A percentile compares a stretch with the other conserved stretches of the same genome.
Conservation (phyloP, 2,329 filamentous ascomycete species). For the Myriosclerotinia duriaeana region DNA sequence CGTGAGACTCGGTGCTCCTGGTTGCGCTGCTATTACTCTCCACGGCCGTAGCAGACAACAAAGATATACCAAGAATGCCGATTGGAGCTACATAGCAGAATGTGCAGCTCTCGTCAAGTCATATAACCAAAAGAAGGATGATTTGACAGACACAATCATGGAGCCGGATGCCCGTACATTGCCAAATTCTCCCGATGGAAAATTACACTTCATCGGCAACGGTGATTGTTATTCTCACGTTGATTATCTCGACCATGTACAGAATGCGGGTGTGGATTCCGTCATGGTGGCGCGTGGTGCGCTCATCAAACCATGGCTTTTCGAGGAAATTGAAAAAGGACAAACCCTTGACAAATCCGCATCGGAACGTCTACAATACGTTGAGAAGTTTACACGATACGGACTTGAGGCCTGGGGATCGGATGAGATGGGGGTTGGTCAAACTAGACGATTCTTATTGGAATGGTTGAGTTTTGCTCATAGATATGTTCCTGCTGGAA, state of each 20-base stretch:
- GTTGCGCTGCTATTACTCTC: slow-evolving; percentile 91
- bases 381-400: slow-evolving; percentile 87
- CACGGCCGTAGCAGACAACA: slow-evolving; percentile 93
- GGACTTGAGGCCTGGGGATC: slow-evolving; percentile 94
- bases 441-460: slow-evolving; percentile 85
- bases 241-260: slow-evolving; percentile 79
- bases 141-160: slow-evolving; percentile 69
- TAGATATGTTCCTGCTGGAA: slow-evolving; percentile 85
- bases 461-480: slow-evolving; percentile 95
- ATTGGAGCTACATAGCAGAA: slow-evolving; percentile 93
- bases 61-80: slow-evolving; percentile 86
- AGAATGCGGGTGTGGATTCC: slow-evolving; percentile 78
- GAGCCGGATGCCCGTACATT: slow-evolving; percentile 76
- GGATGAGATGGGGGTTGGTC: slow-evolving; percentile 90
- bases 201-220: slow-evolving; percentile 91
- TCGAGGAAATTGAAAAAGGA: slow-evolving; percentile 88
- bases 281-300: slow-evolving; percentile 97
- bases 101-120: slow-evolving; percentile 81
- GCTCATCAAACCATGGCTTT: slow-evolving; percentile 96
- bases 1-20: slow-evolving; percentile 69
- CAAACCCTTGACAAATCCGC: slow-evolving; percentile 97
- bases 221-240: slow-evolving; percentile 93
- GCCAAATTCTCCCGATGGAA: slow-evolving; percentile 62
- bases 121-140: slow-evolving; percentile 68
- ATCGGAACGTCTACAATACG: slow-evolving; percentile 76